Base-by-base conservation (phyloP, 768 basidiomycete species). In the Suillus clintonianus region DNA sequence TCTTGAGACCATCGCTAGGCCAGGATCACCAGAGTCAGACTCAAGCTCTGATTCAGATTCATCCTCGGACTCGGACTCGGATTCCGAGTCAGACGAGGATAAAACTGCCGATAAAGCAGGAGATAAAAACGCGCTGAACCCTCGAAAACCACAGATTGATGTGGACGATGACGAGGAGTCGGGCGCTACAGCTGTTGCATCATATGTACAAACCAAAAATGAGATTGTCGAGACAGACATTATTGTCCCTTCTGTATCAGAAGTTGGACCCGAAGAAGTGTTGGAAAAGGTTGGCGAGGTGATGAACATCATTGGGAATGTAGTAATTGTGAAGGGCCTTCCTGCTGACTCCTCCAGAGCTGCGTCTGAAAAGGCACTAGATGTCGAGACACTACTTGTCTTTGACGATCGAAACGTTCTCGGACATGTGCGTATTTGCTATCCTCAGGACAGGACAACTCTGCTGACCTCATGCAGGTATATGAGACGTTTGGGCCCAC, bases 401-500 rank as follows among this genome's bases (percentile, higher is more conserved):
- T 95, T 95, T 72, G 88, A 89, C 24, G 95, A 99, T 75, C 81
- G 94, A 58, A 88, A 86, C 66, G 94, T 97, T n/a, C 73, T 98
- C 70, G 97, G 97, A 51, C 89, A 91, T 75, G 95, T 97, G 77
- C 78, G 91, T 82, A 22, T 37, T 47, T 24, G 41, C 41, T 55
- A 45, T 53, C 27, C 34, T 59, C 37, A 64, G 48, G 42, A 64
- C 37, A 64, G 48, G 42, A 64, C n/a, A 32, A 32, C 51, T 41
- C 51, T 61, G 61, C 65, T 67, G 69, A 57, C 37, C 57, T 70
- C 65, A 45, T 58, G 11, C 74, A 96, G 94, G 82, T 98, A 59
- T 92, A 90, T 72, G 97, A 99, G 78, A 97, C 96, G 0, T 99
- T 99, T 76, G 97, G 97, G 11, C 95, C 97, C 3, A 94, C 96